phyloP scores from a whole-genome alignment of 345 rosid species.

The Aquilaria yunnanensis region DNA sequence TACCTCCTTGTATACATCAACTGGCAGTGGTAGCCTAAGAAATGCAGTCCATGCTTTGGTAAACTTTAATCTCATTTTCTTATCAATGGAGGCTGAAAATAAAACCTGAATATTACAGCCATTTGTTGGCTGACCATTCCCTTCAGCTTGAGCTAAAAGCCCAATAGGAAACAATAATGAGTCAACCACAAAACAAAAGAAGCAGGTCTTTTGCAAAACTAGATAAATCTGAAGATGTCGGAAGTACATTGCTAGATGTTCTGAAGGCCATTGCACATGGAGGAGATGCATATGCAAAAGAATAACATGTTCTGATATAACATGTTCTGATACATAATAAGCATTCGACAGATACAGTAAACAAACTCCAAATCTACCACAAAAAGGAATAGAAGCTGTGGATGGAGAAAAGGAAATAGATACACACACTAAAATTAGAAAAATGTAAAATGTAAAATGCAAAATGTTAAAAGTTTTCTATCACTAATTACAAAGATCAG shows the following conservation, averaged over 20 bases:
- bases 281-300: too few relatives aligned
- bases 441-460: not conserved
- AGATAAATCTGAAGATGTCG: too few relatives aligned
- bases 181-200: not conserved
- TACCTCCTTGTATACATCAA: constrained; percentile 92
- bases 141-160: constrained; percentile 20
- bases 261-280: too few relatives aligned
- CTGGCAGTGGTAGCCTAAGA: constrained; percentile 80
- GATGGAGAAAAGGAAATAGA: too few relatives aligned
- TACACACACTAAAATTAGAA: not conserved
- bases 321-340: too few relatives aligned
- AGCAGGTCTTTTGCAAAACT: too few relatives aligned
- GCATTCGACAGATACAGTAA: too few relatives aligned
- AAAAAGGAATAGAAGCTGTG: too few relatives aligned
- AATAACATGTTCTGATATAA: too few relatives aligned
- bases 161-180: constrained; percentile 16
- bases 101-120: constrained; percentile 40
- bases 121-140: constrained; percentile 29
- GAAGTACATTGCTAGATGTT: too few relatives aligned
- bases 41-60: constrained; percentile 91
- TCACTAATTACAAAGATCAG: not conserved
- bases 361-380: too few relatives aligned
- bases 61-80: constrained; percentile 82
- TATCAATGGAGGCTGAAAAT: constrained; percentile 48
- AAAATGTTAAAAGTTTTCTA: too few relatives aligned